These are phyloP conservation scores for Melastoma candidum DNA, from an alignment of 441 rosid genomes.

Conservation along the genomic window DNA sequence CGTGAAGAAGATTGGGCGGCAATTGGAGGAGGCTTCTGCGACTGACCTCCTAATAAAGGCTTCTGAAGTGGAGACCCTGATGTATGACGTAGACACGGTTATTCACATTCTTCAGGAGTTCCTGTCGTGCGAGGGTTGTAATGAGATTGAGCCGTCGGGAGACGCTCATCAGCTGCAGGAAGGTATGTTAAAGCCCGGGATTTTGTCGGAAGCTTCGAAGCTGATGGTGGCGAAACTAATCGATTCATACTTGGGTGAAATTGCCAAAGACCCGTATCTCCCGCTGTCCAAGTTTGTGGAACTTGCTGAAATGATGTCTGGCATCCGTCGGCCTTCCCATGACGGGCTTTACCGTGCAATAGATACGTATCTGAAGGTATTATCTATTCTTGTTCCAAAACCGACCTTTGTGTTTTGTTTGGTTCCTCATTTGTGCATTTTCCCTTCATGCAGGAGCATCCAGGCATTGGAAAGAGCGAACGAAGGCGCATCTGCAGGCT, in stretches of 20 bases:
- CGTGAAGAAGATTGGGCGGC: conserved; percentile 50
- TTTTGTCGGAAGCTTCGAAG: conserved; percentile 70
- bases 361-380: conserved; percentile 72
- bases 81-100: conserved; percentile 53
- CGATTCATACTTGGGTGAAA: conserved; percentile 73
- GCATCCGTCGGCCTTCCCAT: conserved; percentile 26
- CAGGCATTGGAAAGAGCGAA: conserved; percentile 57
- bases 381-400: no score
- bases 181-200: conserved; percentile 36
- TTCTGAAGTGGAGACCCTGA: conserved; percentile 34
- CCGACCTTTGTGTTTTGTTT: no score
- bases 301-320: conserved; percentile 57
- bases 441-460: conserved; percentile 47
- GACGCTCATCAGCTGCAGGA: conserved; percentile 23
- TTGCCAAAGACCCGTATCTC: conserved; percentile 63
- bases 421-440: no score
- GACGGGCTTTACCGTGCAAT: conserved; percentile 77
- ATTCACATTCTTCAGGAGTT: conserved; percentile 49
- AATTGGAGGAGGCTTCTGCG: conserved; percentile 68
- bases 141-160: conserved; percentile 26
- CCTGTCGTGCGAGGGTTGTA: conserved; percentile 31
- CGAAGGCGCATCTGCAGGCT: conserved; percentile 76
- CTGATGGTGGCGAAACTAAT: conserved; percentile 60
- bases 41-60: conserved; percentile 50
- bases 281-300: conserved; percentile 45